A percentile compares a stretch with the other conserved stretches of the same genome.
phyloP scores from a whole-genome alignment of 371 early-diverging fungal species.

The Sporodiniella umbellata region DNA sequence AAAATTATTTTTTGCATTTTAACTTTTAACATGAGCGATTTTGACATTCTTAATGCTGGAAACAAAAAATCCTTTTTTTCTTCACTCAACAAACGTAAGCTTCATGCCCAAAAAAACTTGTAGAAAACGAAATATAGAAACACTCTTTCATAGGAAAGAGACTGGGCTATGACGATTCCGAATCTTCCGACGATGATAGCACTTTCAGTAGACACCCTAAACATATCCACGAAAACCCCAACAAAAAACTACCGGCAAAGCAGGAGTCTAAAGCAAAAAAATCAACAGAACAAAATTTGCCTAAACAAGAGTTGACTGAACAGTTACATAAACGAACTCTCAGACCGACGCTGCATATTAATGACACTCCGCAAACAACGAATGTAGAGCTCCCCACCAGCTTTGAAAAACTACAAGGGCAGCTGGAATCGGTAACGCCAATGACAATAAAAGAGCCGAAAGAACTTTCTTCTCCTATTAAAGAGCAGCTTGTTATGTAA shows the following conservation, averaged over 20 bases:
- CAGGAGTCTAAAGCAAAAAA: not conserved
- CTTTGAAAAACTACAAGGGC: not conserved
- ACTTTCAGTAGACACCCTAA: not conserved
- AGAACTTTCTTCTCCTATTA: no score
- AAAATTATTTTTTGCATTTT: no score
- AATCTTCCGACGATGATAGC: conserved; percentile 8
- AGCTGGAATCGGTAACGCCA: not conserved
- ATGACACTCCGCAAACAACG: no score
- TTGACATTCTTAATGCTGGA: conserved; percentile 27
- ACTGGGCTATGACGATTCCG: conserved; percentile 23
- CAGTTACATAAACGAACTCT: no score
- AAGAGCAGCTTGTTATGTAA: not conserved
- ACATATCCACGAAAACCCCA: not conserved
- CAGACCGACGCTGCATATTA: no score
- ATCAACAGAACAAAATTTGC: no score
- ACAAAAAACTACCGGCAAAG: not conserved
- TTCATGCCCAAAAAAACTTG: not conserved
- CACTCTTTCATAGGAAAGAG: conserved; percentile 13
- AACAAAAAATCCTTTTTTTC: conserved; percentile 12
- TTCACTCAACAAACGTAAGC: conserved; percentile 25
- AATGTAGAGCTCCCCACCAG: no score
- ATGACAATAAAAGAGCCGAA: not conserved
- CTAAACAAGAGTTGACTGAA: no score
- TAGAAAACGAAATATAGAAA: not conserved
- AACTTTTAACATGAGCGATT: conserved; percentile 33